Evolutionary conservation across 805 yeast genomes (phyloP), one percentile per base, ranked within the genome.

Genomic region (Lipomyces yamanashiensis): DNA sequence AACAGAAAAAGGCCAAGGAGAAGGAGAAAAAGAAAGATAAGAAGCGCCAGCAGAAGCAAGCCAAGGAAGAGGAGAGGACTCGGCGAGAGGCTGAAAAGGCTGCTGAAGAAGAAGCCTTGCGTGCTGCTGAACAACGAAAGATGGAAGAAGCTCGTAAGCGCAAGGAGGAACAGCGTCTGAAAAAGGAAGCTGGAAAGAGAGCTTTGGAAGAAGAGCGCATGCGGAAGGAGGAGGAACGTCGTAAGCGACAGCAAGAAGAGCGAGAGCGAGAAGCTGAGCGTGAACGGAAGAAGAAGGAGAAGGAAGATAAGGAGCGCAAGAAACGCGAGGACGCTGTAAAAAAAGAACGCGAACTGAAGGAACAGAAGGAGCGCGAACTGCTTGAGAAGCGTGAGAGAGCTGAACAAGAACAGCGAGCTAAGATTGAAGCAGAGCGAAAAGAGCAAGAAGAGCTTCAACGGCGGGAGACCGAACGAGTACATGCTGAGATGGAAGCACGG

Each of bases 11-110:
- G 62, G 72, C 70, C 48, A 69, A 72, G 53, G 80, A 79, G 28
- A 77, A 78, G 69, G 81, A 80, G 62, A 74, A 74, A 69, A 78
- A 77, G 70, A 76, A 76, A 66, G 78, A 77, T 53, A 78, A 78
- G 69, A 77, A 77, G 71, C 75, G 79, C 4, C 75, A 71, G 17
- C 77, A 72, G 64, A 73, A 74, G 59, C 75, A 70, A 49, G 76
- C 75, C 45, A 76, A 76, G 58, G 81, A 78, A 58, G 80, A 78
- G 54, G 81, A 78, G 66, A 73, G 73, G 36, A 70, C 69, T 13
- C 67, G 73, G 13, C 71, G 70, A 54, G 76, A 72, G 39, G 75
- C 76, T 8, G 81, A 79, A 61, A 71, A 69, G 50, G 72, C 71
- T n/a, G 73, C 71, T 37, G 69, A 67, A 43, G 69, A 70, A 49